phyloP scores from a whole-genome alignment of 2,329 filamentous ascomycete genomes.

The Pleoardoris graminearum region DNA sequence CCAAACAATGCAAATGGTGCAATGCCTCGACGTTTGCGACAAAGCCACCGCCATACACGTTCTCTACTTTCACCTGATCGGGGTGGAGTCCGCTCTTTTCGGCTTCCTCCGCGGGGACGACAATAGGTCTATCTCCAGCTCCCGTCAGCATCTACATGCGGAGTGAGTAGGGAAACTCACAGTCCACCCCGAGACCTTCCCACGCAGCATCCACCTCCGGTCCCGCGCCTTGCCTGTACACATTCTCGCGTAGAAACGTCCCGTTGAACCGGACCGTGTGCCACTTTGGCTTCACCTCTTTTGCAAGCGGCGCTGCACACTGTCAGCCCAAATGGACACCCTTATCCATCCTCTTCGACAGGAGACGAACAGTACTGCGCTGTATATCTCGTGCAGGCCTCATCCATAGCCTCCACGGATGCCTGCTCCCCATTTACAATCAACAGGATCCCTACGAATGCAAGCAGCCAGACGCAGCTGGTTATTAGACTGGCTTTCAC shows the following conservation, averaged over 20 bases:
- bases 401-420: constrained; percentile 18
- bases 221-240: constrained; percentile 55
- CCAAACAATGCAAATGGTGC: constrained; percentile 63
- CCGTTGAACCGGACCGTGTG: constrained; percentile 57
- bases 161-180: constrained; percentile 39
- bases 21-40: constrained; percentile 61
- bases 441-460: constrained; percentile 21
- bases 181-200: constrained; percentile 56
- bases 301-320: constrained; percentile 37
- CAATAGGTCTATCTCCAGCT: constrained; percentile 41
- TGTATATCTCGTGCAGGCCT: constrained; percentile 33
- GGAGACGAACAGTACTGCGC: constrained; percentile 35
- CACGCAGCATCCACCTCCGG: constrained; percentile 63
- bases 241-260: constrained; percentile 58
- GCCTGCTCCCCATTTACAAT: constrained; percentile 11
- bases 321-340: neutral
- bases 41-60: constrained; percentile 62
- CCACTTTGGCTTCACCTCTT: constrained; percentile 50
- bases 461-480: constrained; percentile 23
- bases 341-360: no score
- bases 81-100: constrained; percentile 54
- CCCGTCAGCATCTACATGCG: neutral
- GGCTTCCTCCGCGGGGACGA: constrained; percentile 57
- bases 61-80: constrained; percentile 60
- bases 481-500: constrained; percentile 20